A percentile compares a stretch with the other conserved stretches of the same genome.
Evolutionary conservation across 2,329 filamentous ascomycete genomes (phyloP).

Genomic region (Alternaria metachromatica): DNA sequence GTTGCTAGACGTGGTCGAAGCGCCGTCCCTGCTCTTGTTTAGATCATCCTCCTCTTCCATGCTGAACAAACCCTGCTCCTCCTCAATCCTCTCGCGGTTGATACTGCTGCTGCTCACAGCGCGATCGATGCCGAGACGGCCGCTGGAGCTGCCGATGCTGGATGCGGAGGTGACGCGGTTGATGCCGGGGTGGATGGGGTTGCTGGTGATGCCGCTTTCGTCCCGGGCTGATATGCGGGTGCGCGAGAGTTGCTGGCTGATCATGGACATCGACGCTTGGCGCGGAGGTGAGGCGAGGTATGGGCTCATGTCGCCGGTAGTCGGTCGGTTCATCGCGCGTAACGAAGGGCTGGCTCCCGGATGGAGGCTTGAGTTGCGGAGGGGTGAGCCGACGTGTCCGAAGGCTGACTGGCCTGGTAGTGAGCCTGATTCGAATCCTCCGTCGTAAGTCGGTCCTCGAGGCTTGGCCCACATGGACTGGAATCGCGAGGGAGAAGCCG

Average conservation of each 20-base stretch:
- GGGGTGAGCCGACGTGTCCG: constrained; percentile 69
- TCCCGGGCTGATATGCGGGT: constrained; percentile 50
- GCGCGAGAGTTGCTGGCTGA: constrained; percentile 63
- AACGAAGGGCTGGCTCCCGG: constrained; percentile 58
- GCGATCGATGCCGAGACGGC: constrained; percentile 46
- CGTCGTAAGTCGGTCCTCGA: constrained; percentile 57
- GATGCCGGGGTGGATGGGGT: constrained; percentile 72
- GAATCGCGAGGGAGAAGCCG: constrained; percentile 68
- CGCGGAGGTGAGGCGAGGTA: constrained; percentile 63
- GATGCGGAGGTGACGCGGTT: constrained; percentile 42
- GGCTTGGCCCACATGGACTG: constrained; percentile 62
- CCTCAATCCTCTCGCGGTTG: constrained; percentile 50
- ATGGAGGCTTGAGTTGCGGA: constrained; percentile 66
- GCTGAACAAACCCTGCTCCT: constrained; percentile 52
- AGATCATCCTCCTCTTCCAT: constrained; percentile 52
- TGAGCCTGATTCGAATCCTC: constrained; percentile 46
- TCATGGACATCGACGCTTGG: constrained; percentile 66
- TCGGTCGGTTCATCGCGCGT: constrained; percentile 57
- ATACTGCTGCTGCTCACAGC: constrained; percentile 51
- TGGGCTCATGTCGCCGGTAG: constrained; percentile 57
- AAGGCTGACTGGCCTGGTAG: constrained; percentile 55
- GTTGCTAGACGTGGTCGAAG: constrained; percentile 41
- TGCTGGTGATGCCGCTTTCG: constrained; percentile 30
- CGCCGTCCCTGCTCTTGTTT: constrained; percentile 42
- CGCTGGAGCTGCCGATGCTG: constrained; percentile 40